A percentile compares a stretch with the other conserved stretches of the same genome.
phyloP scores from a whole-genome alignment of 108 stramenopile species.

The Mediolabrus comicus region DNA sequence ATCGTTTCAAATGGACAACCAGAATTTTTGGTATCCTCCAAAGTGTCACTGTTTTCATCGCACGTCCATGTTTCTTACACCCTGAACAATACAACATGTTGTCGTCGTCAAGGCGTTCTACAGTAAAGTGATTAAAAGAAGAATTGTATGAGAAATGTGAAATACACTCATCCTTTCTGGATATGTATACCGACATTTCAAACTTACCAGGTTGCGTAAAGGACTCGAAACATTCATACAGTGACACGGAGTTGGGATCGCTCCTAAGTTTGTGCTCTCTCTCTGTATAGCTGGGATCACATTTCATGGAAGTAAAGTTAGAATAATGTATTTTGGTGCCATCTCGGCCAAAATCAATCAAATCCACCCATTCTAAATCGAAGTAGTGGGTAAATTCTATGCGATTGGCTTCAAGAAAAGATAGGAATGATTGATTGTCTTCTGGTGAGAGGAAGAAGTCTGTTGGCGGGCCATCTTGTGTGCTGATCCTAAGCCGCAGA shows the following conservation, averaged over 20 bases:
- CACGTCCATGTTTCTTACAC: constrained; percentile 89
- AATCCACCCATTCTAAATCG: constrained; percentile 18
- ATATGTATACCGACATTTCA: neutral
- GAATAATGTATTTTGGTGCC: neutral
- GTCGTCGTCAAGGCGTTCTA: constrained; percentile 85
- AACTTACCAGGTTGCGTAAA: constrained; percentile 58
- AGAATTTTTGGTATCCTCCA: constrained; percentile 94
- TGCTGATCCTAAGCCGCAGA: neutral
- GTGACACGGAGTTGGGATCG: constrained; percentile 41
- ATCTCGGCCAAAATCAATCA: neutral
- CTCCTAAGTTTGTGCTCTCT: constrained; percentile 9
- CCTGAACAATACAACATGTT: constrained; percentile 90
- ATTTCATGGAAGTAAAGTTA: neutral
- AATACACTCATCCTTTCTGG: no score
- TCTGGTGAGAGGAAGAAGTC: neutral
- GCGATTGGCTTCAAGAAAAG: constrained; percentile 1
- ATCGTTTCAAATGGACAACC: constrained; percentile 95
- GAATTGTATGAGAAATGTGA: neutral
- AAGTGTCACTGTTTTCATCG: constrained; percentile 92
- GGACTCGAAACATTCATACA: constrained; percentile 76
- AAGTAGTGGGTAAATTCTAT: constrained; percentile 4
- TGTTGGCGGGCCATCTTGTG: neutral
- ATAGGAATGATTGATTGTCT: constrained; percentile 7
- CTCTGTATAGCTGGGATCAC: constrained; percentile 6
- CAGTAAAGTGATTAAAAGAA: neutral